These are phyloP conservation scores for Umbelopsis ramanniana DNA, from an alignment of 192 early-diverging fungal species.

Conservation along the genomic window DNA sequence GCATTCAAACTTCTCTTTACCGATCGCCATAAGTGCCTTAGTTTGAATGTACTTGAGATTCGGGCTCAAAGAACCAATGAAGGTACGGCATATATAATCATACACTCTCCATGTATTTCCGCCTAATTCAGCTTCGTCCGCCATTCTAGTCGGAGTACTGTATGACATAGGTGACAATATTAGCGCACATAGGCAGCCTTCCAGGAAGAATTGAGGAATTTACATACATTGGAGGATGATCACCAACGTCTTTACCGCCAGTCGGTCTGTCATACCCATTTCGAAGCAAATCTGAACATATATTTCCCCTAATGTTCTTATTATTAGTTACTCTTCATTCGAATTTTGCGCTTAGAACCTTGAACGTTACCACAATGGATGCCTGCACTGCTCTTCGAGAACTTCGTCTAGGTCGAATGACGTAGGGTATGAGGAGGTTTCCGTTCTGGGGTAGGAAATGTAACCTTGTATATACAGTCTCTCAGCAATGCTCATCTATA, in stretches of 20 bases:
- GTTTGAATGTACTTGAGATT: constrained; percentile 50
- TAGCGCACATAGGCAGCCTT: background rate
- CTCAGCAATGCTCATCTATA: constrained; percentile 51
- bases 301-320: constrained; percentile 35
- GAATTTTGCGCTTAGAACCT: no score
- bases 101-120: constrained; percentile 53
- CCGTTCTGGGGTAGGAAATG: constrained; percentile 59
- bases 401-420: constrained; percentile 51
- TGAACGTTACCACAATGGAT: constrained; percentile 39
- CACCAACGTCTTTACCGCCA: constrained; percentile 51
- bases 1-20: constrained; percentile 46
- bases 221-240: constrained; percentile 58
- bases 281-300: constrained; percentile 35
- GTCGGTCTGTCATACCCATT: constrained; percentile 42
- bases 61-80: constrained; percentile 49
- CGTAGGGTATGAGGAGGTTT: constrained; percentile 50
- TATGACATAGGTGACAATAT: background rate
- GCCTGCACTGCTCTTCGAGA: constrained; percentile 39
- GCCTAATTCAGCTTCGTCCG: constrained; percentile 46
- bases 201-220: background rate
- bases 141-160: constrained; percentile 51
- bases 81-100: constrained; percentile 48
- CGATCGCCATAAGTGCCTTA: constrained; percentile 36
- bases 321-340: no score
- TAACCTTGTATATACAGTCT: constrained; percentile 56